phyloP scores from a whole-genome alignment of 2,329 filamentous ascomycete species.

The Coleophoma eucalyptorum region DNA sequence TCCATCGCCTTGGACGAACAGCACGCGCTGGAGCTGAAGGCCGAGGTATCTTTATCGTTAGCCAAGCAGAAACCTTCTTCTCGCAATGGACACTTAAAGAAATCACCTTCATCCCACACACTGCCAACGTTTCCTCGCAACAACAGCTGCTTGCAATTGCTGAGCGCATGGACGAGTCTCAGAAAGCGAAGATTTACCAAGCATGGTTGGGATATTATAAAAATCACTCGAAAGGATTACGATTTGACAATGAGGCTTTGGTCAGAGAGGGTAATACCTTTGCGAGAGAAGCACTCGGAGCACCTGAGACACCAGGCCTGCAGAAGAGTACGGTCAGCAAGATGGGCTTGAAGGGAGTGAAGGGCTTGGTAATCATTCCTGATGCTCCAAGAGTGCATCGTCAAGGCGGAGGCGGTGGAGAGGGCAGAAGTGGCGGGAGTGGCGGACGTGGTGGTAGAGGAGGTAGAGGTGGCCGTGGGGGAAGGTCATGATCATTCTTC shows the following conservation, averaged over 20 bases:
- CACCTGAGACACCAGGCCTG: slow-evolving; percentile 42
- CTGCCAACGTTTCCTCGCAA: slow-evolving; percentile 39
- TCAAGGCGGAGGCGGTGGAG: slow-evolving; percentile 19
- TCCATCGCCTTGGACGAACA: slow-evolving; percentile 75
- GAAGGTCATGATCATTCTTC: background rate
- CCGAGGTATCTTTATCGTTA: slow-evolving; percentile 64
- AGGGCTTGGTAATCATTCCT: slow-evolving; percentile 42
- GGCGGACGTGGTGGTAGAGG: slow-evolving; percentile 12
- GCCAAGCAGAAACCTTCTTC: slow-evolving; percentile 51
- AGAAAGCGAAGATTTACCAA: slow-evolving; percentile 47
- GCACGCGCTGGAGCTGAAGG: slow-evolving; percentile 72
- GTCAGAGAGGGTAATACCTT: slow-evolving; percentile 48
- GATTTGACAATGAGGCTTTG: slow-evolving; percentile 30
- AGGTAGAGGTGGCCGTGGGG: slow-evolving; percentile 14
- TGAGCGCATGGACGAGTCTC: slow-evolving; percentile 38
- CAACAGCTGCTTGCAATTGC: slow-evolving; percentile 35
- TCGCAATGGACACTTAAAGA: slow-evolving; percentile 45
- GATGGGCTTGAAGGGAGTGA: slow-evolving; percentile 52
- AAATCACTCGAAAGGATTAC: slow-evolving; percentile 38
- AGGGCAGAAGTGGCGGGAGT: slow-evolving; percentile 14
- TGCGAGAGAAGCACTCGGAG: slow-evolving; percentile 42
- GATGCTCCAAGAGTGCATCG: slow-evolving; percentile 30
- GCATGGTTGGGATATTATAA: slow-evolving; percentile 55
- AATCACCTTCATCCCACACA: slow-evolving; percentile 46
- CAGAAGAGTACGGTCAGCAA: slow-evolving; percentile 45